Conservation (phyloP, 1,284 basidiomycete genomes). For the Ceratobasidium sp. region DNA sequence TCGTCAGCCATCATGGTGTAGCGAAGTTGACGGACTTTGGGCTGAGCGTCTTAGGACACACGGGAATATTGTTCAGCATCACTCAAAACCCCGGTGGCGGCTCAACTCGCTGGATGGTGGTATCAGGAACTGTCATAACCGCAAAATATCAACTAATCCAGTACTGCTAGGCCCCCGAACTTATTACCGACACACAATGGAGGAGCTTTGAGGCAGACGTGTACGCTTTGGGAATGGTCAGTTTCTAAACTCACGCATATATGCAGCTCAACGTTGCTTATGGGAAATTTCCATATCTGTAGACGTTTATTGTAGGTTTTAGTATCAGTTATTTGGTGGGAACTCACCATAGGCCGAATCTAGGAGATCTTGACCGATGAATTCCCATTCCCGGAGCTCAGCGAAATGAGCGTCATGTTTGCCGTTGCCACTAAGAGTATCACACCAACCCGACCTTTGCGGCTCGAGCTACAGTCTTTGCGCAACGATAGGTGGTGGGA, state of each 20-base stretch:
- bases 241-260: background rate
- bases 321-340: too few relatives aligned
- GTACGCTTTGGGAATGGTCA: conserved; percentile 14
- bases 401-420: background rate
- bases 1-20: background rate
- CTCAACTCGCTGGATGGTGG: background rate
- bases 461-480: background rate
- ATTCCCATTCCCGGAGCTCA: background rate
- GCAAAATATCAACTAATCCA: background rate
- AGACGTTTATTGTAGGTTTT: conserved; percentile 13
- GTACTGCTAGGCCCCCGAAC: conserved; percentile 1
- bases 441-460: background rate
- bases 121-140: background rate
- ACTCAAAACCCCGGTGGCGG: background rate
- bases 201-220: conserved; percentile 9
- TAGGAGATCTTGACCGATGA: conserved; percentile 5
- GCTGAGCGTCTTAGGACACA: background rate
- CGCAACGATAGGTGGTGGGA: background rate
- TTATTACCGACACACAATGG: background rate
- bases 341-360: too few relatives aligned
- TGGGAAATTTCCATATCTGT: background rate
- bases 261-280: background rate
- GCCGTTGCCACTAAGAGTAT: background rate
- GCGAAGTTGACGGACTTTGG: background rate
- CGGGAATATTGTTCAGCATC: background rate